Conservation (phyloP, 805 yeast species). For the Kluyveromyces siamensis region DNA sequence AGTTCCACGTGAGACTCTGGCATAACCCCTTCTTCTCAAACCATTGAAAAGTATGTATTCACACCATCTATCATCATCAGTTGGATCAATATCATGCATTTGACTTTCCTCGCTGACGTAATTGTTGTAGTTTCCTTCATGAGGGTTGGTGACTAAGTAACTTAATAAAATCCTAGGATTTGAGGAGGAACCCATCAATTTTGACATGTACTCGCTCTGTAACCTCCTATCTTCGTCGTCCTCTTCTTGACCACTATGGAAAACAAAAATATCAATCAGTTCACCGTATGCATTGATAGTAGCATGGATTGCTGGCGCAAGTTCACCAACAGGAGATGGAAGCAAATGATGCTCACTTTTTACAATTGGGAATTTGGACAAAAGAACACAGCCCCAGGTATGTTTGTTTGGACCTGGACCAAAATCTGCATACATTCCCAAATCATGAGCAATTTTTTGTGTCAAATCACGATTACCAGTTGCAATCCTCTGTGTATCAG, state of each 20-base stretch:
- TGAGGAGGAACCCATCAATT: conserved; percentile 71
- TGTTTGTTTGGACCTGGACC: conserved; percentile 98
- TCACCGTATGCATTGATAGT: conserved; percentile 87
- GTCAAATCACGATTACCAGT: conserved; percentile 96
- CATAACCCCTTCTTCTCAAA: conserved; percentile 82
- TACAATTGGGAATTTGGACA: conserved; percentile 90
- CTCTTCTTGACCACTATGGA: conserved; percentile 98
- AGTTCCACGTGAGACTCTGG: conserved; percentile 84
- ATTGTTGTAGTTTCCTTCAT: conserved; percentile 83
- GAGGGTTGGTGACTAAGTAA: conserved; percentile 82
- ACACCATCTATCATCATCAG: conserved; percentile 98
- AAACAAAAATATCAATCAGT: conserved; percentile 83
- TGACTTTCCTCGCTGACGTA: conserved; percentile 78
- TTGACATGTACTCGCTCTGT: conserved; percentile 68
- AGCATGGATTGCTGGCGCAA: conserved; percentile 97
- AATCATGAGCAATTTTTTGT: conserved; percentile 81
- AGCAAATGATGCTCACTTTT: conserved; percentile 83
- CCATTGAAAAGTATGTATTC: conserved; percentile 88
- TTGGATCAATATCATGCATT: conserved; percentile 87
- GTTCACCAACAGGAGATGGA: conserved; percentile 96
- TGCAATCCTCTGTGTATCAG: conserved; percentile 86
- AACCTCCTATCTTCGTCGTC: conserved; percentile 87
- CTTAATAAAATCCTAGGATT: conserved; percentile 83
- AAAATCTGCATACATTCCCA: conserved; percentile 90
- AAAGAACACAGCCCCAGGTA: conserved; percentile 93